A percentile compares a stretch with the other conserved stretches of the same genome.
phyloP scores from a whole-genome alignment of 2,329 filamentous ascomycete genomes.

The Mariannaea elegans region DNA sequence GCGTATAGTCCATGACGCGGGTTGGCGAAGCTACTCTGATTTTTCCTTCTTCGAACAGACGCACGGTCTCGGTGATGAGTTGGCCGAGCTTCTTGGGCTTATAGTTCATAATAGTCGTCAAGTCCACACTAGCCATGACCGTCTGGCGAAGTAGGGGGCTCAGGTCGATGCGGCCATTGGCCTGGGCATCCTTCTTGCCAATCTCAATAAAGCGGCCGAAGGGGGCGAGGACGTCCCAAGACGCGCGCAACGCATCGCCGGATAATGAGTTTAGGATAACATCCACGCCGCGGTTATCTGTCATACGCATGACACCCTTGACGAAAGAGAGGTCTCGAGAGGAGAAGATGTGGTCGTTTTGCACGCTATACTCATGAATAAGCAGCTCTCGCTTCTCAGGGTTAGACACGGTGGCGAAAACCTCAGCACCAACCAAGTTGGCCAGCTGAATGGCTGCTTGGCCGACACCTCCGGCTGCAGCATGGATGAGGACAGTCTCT shows the following conservation, averaged over 20 bases:
- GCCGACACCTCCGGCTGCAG: constrained; percentile 43
- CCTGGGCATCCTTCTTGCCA: constrained; percentile 39
- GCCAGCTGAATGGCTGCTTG: constrained; percentile 41
- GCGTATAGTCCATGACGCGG: neutral
- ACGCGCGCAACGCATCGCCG: constrained; percentile 37
- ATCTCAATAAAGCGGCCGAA: constrained; percentile 47
- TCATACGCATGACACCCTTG: constrained; percentile 31
- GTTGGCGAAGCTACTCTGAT: constrained; percentile 3
- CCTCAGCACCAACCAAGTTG: constrained; percentile 27
- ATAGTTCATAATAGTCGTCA: constrained; percentile 5
- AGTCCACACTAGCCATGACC: constrained; percentile 9
- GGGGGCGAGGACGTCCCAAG: constrained; percentile 43
- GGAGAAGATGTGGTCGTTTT: constrained; percentile 42
- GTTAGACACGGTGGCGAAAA: constrained; percentile 44
- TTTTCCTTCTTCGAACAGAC: neutral
- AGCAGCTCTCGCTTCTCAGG: constrained; percentile 42
- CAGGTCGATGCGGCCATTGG: constrained; percentile 35
- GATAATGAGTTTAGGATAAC: constrained; percentile 41
- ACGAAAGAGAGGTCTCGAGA: constrained; percentile 39
- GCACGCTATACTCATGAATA: constrained; percentile 37
- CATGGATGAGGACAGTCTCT: constrained; percentile 45
- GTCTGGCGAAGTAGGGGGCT: constrained; percentile 38
- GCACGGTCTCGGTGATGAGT: neutral
- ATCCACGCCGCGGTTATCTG: constrained; percentile 39
- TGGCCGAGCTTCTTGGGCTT: neutral